Percentiles rank a stretch among this genome's conserved stretches.
Conservation (phyloP, 108 stramenopile genomes). For the Cyclotella cryptica region DNA sequence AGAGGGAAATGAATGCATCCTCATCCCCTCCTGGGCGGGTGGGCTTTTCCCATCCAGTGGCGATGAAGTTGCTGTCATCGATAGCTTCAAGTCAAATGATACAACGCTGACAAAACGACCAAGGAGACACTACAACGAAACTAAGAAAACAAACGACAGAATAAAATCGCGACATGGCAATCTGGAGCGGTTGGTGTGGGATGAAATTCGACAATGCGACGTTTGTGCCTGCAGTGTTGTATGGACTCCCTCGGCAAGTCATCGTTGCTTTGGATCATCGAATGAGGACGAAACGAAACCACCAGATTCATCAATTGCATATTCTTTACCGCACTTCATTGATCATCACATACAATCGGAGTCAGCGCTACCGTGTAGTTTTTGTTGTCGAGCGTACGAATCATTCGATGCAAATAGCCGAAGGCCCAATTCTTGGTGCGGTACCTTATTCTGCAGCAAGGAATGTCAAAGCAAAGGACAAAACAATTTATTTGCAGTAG, state of each 20-base stretch:
- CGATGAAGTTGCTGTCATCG: neutral
- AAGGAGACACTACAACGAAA: neutral
- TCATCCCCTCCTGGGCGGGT: slow-evolving; percentile 30
- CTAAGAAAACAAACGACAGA: neutral
- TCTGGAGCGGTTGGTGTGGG: slow-evolving; percentile 29
- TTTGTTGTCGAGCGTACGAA: slow-evolving; percentile 21
- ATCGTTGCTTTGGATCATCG: slow-evolving; percentile 10
- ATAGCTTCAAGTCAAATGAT: neutral
- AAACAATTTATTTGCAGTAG: neutral
- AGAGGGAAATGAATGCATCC: slow-evolving; percentile 7
- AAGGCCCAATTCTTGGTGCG: slow-evolving; percentile 26
- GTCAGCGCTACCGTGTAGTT: slow-evolving; percentile 40
- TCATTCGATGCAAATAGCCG: neutral
- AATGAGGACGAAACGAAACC: neutral
- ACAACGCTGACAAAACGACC: slow-evolving; percentile 7
- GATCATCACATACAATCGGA: slow-evolving; percentile 20
- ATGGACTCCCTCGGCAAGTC: slow-evolving; percentile 20
- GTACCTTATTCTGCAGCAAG: slow-evolving; percentile 41
- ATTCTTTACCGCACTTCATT: slow-evolving; percentile 42
- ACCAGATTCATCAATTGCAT: slow-evolving; percentile 30
- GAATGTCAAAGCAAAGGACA: slow-evolving; percentile 38
- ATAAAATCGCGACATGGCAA: neutral
- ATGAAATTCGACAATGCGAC: slow-evolving; percentile 54
- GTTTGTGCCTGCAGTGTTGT: slow-evolving; percentile 32
- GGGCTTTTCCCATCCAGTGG: slow-evolving; percentile 11